Evolutionary conservation across 208 protist genomes (phyloP).

Genomic region (Giardia duodenalis): DNA sequence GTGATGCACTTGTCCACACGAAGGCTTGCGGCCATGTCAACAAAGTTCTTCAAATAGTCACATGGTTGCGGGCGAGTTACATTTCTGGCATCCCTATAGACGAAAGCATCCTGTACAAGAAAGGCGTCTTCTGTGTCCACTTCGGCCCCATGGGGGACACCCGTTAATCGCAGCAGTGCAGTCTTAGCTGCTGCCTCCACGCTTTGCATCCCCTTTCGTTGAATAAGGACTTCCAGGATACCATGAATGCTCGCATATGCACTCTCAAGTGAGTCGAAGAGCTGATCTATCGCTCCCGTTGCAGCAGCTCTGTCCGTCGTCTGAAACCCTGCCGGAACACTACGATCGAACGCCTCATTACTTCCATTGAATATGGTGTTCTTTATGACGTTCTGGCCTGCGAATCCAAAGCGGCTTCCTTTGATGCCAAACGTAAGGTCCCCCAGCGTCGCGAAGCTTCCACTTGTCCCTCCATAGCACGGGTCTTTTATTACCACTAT

Average conservation of each 20-base stretch:
- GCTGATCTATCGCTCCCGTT: background rate
- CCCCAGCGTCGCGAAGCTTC: conserved; percentile 47
- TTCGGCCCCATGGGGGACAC: background rate
- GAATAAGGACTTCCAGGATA: background rate
- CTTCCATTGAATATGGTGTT: conserved; percentile 50
- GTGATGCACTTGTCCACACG: background rate
- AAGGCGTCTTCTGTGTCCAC: background rate
- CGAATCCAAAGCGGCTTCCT: conserved; percentile 43
- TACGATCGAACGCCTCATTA: conserved; percentile 43
- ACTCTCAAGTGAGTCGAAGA: background rate
- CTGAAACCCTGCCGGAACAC: conserved; percentile 47
- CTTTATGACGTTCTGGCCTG: conserved; percentile 44
- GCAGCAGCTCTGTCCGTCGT: conserved; percentile 7
- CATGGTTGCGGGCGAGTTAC: background rate
- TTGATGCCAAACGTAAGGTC: conserved; percentile 48
- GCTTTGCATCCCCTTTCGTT: background rate
- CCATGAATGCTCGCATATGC: background rate
- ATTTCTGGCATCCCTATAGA: background rate
- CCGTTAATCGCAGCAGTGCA: background rate
- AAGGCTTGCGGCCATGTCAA: background rate
- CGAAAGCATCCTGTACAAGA: background rate
- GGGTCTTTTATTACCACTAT: conserved; percentile 46
- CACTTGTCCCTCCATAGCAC: conserved; percentile 49
- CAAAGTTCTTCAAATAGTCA: background rate
- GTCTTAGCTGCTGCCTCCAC: background rate